A percentile compares a stretch with the other conserved stretches of the same genome.
These are phyloP conservation scores for Coemansia sp. DNA, from an alignment of 192 early-diverging fungal species.

Conservation along the genomic window DNA sequence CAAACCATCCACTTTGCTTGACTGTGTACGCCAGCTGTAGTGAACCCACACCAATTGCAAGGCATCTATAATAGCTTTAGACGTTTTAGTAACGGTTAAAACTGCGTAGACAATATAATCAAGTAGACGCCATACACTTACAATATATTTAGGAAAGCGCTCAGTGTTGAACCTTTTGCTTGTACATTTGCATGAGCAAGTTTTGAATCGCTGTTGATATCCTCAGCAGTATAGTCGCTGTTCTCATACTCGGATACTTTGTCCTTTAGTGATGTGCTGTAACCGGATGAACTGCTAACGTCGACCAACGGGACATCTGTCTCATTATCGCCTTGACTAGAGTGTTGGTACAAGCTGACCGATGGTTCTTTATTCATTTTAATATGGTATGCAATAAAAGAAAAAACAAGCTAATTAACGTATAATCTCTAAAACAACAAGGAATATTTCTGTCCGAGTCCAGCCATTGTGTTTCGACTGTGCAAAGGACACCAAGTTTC, in stretches of 20 bases:
- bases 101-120: background rate
- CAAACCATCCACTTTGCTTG: conserved; percentile 48
- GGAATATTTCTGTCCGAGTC: too few relatives aligned
- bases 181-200: background rate
- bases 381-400: background rate
- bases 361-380: background rate
- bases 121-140: conserved; percentile 7
- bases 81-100: background rate
- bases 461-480: background rate
- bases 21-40: conserved; percentile 47
- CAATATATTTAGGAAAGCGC: conserved; percentile 43
- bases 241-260: background rate
- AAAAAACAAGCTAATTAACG: background rate
- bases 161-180: conserved; percentile 31
- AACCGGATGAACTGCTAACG: background rate
- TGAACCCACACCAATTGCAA: conserved; percentile 45
- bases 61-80: conserved; percentile 17
- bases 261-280: background rate
- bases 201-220: background rate
- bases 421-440: background rate
- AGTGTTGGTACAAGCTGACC: background rate
- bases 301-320: background rate
- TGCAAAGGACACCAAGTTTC: background rate
- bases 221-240: background rate
- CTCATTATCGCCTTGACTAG: background rate